Base-by-base conservation (phyloP, 345 rosid species). In the Hibiscus mutabilis region DNA sequence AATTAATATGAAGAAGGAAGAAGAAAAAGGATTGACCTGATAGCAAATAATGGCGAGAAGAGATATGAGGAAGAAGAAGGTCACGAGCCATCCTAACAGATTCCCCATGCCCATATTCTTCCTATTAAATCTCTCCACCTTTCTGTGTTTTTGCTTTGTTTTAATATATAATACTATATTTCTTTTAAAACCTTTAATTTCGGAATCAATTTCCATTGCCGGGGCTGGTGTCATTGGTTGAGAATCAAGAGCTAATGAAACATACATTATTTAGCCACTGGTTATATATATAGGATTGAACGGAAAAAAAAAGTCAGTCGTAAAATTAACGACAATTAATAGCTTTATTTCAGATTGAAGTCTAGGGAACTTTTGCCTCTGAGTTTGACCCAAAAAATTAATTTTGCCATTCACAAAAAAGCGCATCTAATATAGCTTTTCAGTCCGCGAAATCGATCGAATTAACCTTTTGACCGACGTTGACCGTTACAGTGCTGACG, bases 21-120 rank as follows among this genome's bases (percentile, higher is more conserved):
- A 22, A 57, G 1, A 18, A 37, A 14, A 68, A 22, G 31, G 27
- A 8, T 13, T 58, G 62, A 92, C 96, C 98, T 92, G 98, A 73
- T 84, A 88, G 3, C 65, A 29, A 0, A 31, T 31, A n/a, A 19
- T 37, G 29, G 29, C 4, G 51, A 63, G 68, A 40, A 63, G 68
- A 37, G 29, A 37, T 4, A 63, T 19, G 51, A 63, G 67, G 67
- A 63, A 12, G 51, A 37, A 63, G 68, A 63, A 63, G 51, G 68
- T 63, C 51, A 63, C 10, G n/a, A 63, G 68, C 68, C 51, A 63
- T 37, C 68, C 68, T 14, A 63, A 12, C 1, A 37, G 51, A 63
- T 21, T 18, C 16, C 4, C 51, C 29, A 63, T 63, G 68, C 10
- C 68, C 68, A 18, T 19, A 51, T 40, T 63, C 68, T 21, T 55